Evolutionary conservation across 768 basidiomycete species (phyloP).

Genomic region (Phlebiopsis flavidoalba): DNA sequence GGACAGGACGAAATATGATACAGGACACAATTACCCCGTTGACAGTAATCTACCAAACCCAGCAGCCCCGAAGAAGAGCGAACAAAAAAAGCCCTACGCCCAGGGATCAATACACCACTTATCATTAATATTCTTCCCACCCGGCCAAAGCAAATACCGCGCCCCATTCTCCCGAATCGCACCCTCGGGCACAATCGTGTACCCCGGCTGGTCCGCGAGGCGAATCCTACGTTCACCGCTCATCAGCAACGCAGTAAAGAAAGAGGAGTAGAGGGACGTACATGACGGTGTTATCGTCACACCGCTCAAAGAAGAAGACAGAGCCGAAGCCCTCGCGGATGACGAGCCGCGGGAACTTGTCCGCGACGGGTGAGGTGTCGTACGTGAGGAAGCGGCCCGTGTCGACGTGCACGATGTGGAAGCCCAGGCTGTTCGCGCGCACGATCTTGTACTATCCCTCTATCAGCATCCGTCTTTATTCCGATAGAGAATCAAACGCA

Average conservation of each 20-base stretch:
- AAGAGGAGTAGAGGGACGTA: background rate
- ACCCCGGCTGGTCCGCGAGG: background rate
- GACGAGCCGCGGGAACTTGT: background rate
- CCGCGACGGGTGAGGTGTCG: background rate
- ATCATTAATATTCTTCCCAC: background rate
- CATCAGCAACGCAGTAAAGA: too few species aligned
- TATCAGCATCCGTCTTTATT: background rate
- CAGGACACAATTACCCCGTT: too few species aligned
- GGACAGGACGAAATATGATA: too few species aligned
- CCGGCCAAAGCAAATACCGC: background rate
- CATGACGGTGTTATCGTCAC: background rate
- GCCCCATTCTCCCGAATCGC: background rate
- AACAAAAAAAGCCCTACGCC: background rate
- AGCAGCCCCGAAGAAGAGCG: too few species aligned
- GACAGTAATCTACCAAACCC: too few species aligned
- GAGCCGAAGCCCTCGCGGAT: background rate
- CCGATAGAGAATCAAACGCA: background rate
- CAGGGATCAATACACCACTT: background rate
- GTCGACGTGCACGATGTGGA: background rate
- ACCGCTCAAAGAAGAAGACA: background rate
- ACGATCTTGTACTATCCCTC: background rate
- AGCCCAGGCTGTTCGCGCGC: background rate
- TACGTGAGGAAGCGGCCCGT: background rate
- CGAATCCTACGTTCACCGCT: background rate
- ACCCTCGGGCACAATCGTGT: background rate